Conservation (phyloP, 345 rosid species). For the Ceriops tagal region DNA sequence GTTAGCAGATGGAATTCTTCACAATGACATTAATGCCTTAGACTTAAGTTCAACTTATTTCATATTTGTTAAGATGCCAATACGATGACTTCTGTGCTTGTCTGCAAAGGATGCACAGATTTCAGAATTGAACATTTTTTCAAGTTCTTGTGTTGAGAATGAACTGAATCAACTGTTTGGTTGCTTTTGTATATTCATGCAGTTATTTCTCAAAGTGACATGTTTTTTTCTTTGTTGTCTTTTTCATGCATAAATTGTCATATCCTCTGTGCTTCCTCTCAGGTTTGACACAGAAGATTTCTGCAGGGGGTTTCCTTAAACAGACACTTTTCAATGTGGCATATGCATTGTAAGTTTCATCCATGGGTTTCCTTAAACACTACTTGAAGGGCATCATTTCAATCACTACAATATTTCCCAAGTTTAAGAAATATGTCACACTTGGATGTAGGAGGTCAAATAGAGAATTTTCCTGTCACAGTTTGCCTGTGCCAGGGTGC, state of each 20-base stretch:
- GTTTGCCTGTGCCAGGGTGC: too few relatives aligned
- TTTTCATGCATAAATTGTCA: slow-evolving; percentile 1
- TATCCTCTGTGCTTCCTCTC: slow-evolving; percentile 21
- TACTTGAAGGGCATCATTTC: slow-evolving; percentile 2
- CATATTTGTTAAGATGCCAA: too few relatives aligned
- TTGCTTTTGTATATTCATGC: neutral
- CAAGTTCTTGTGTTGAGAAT: neutral
- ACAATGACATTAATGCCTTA: too few relatives aligned
- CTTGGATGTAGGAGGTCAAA: too few relatives aligned
- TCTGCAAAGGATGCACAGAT: too few relatives aligned
- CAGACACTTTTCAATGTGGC: slow-evolving; percentile 67
- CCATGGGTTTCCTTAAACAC: neutral
- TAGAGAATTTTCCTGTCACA: too few relatives aligned
- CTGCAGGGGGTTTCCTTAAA: slow-evolving; percentile 59
- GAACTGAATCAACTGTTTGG: neutral
- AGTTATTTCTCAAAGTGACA: neutral
- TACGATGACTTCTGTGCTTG: too few relatives aligned
- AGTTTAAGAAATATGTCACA: too few relatives aligned
- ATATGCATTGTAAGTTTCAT: slow-evolving; percentile 58
- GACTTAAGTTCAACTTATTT: too few relatives aligned
- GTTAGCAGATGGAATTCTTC: too few relatives aligned
- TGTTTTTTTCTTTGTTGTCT: neutral
- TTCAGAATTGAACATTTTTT: neutral
- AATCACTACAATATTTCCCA: neutral
- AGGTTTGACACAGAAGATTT: slow-evolving; percentile 85